phyloP scores from a whole-genome alignment of 169 alveolate species.

The Babesia divergens region DNA sequence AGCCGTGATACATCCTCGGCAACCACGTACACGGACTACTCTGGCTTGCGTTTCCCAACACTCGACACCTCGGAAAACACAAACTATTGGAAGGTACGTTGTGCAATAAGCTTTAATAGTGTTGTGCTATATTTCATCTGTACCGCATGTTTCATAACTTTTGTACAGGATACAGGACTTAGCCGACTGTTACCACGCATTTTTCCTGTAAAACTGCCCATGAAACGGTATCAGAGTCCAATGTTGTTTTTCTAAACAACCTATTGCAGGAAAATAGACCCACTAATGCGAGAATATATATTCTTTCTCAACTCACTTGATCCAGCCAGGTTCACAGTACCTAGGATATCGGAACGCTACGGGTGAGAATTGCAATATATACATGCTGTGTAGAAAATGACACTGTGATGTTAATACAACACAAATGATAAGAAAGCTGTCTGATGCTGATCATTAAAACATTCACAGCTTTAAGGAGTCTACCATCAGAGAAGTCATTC shows the following conservation, averaged over 20 bases:
- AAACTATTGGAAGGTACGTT: conserved; percentile 79
- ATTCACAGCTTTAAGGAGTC: conserved; percentile 39
- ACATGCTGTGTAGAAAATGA: conserved; percentile 28
- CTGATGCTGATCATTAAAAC: conserved; percentile 42
- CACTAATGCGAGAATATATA: conserved; percentile 79
- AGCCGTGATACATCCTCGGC: conserved; percentile 64
- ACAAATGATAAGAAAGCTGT: conserved; percentile 53
- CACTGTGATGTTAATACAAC: conserved; percentile 48
- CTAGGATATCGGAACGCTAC: conserved; percentile 76
- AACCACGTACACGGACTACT: conserved; percentile 66
- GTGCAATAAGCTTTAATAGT: background rate
- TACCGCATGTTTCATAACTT: background rate
- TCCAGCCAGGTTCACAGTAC: conserved; percentile 78
- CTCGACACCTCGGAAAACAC: conserved; percentile 77
- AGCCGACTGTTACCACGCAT: conserved; percentile 77
- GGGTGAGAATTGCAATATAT: too few species aligned
- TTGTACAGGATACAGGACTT: conserved; percentile 77
- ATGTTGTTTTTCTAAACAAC: background rate
- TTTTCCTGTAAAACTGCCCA: conserved; percentile 80
- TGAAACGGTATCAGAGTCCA: conserved; percentile 25
- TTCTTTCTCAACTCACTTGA: conserved; percentile 79
- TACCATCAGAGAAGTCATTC: conserved; percentile 33
- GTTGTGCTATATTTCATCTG: background rate
- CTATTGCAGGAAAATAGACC: conserved; percentile 66
- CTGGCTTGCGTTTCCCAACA: conserved; percentile 80